Evolutionary conservation across 1,139 yeast genomes (phyloP), one percentile per base, ranked within the genome.

Genomic region (Hansenula anomala): DNA sequence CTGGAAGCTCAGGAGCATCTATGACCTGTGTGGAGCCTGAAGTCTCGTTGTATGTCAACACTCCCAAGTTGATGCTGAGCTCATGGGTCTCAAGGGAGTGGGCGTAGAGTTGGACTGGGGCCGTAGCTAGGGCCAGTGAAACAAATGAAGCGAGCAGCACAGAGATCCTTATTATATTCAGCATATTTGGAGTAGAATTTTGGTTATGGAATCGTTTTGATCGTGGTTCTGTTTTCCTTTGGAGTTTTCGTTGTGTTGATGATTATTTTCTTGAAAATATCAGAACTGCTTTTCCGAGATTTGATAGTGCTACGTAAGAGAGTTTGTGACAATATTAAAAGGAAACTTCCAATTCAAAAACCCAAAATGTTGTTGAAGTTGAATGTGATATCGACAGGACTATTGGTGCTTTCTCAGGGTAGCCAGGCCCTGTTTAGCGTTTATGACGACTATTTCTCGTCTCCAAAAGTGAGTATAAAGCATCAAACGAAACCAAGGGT

Each of bases 391-490:
- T n/a, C n/a, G n/a, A n/a, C n/a, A 10, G 25, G 13, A 10, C 24
- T 30, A 12, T 9, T 40, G 25, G 18, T 23, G 6, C 15, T 15
- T 6, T 2, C 29, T 2, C 29, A 14, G 18, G 16, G 20, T 3
- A 5, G 22, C 1, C 10, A 24, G n/a, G 39, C 39, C 4, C 14
- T 36, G 14, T 36, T 36, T 43, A 41, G 41, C 12, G 40, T 43
- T 9, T 41, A 36, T 26, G 51, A 48, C 1, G 55, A 49, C 30
- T 16, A 51, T 11, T 47, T 47, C 15, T 37, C 47, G 8, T 45
- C 47, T 20, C 59, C 60, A 14, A 55, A 54, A 37, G 59, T 55
- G 33, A 6, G 54, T 40, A 18, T n/a, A 16, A 4, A 12, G 15
- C n/a, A 18, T n/a, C n/a, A n/a, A n/a, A n/a, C n/a, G n/a, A n/a